Conservation (phyloP, 768 basidiomycete genomes). For the Panaeolus cyanescens region DNA sequence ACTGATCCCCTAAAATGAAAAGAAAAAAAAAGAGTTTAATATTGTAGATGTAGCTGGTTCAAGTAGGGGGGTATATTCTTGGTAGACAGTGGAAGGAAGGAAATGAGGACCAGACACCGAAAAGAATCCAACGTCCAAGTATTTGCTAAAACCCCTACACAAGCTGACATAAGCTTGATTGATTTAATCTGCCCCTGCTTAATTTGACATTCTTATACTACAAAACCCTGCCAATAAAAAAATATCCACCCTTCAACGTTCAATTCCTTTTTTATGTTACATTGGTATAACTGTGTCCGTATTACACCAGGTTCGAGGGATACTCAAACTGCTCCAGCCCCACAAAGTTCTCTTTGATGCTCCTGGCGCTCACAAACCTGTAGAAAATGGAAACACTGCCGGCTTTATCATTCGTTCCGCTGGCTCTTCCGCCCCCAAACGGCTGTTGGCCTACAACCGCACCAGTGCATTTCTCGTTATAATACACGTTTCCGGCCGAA, state of each 20-base stretch:
- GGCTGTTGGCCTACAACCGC: slow-evolving; percentile 99
- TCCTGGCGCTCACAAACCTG: slow-evolving; percentile 85
- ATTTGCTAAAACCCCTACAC: not conserved
- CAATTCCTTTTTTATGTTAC: no score
- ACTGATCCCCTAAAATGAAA: no score
- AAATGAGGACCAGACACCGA: not conserved
- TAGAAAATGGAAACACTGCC: slow-evolving; percentile 72
- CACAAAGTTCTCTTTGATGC: slow-evolving; percentile 97
- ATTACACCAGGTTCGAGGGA: slow-evolving; percentile 79
- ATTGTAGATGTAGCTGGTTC: no score
- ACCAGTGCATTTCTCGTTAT: slow-evolving; percentile 97
- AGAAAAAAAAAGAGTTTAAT: no score
- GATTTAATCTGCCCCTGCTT: not conserved
- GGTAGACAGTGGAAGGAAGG: not conserved
- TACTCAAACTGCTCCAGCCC: slow-evolving; percentile 79
- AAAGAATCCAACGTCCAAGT: not conserved
- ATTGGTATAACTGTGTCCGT: no score
- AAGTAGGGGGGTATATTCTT: no score
- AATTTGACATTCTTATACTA: no score
- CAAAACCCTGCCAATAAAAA: no score
- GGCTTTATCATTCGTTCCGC: slow-evolving; percentile 98
- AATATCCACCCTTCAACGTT: no score
- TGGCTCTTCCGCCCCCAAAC: slow-evolving; percentile 91
- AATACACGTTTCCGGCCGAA: slow-evolving; percentile 95
- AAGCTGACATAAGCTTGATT: not conserved